Conservation (phyloP, 768 basidiomycete genomes). For the Macrocybe gigantea region DNA sequence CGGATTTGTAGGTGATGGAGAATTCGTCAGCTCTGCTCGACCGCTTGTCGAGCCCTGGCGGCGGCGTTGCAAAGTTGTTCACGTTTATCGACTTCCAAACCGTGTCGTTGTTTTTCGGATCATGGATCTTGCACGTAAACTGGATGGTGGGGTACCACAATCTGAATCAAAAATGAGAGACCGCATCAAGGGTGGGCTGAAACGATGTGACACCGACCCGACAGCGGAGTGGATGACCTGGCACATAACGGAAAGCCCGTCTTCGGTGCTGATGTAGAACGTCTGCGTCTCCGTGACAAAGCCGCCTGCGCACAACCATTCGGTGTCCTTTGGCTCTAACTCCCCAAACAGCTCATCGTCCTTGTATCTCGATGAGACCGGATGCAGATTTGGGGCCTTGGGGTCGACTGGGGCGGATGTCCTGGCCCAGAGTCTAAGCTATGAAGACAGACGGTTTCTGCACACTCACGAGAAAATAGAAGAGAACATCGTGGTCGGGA, state of each 20-base stretch:
- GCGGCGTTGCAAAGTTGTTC: constrained; percentile 69
- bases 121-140: constrained; percentile 84
- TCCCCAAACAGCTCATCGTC: constrained; percentile 65
- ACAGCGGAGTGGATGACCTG: constrained; percentile 19
- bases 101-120: constrained; percentile 67
- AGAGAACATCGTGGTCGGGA: constrained; percentile 59
- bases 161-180: constrained; percentile 30
- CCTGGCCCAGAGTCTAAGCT: neutral
- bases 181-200: constrained; percentile 1
- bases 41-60: constrained; percentile 77
- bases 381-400: constrained; percentile 74
- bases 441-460: constrained; percentile 1
- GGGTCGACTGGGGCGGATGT: constrained; percentile 56
- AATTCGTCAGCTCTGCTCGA: constrained; percentile 85
- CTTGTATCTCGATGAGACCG: constrained; percentile 60
- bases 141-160: constrained; percentile 94
- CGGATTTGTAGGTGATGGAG: constrained; percentile 61
- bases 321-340: constrained; percentile 67
- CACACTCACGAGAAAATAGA: constrained; percentile 70
- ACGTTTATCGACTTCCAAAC: constrained; percentile 89
- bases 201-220: constrained; percentile 14
- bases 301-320: constrained; percentile 79
- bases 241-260: constrained; percentile 46
- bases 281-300: constrained; percentile 89
- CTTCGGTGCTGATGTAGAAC: constrained; percentile 78